A percentile compares a stretch with the other conserved stretches of the same genome.
These are phyloP conservation scores for Coemansia sp. DNA, from an alignment of 192 early-diverging fungal species.

Conservation along the genomic window DNA sequence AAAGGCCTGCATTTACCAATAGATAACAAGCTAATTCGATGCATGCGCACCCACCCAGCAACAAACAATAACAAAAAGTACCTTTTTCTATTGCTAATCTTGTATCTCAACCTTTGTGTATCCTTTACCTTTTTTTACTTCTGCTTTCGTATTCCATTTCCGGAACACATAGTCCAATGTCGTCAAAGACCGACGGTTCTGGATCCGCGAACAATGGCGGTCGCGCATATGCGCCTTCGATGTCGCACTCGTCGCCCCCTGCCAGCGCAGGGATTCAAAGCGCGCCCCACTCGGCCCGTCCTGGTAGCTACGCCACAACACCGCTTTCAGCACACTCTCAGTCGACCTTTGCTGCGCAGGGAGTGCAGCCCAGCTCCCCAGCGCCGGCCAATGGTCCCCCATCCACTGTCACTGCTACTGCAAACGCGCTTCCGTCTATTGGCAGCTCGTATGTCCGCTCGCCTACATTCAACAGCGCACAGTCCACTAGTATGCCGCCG, in stretches of 20 bases:
- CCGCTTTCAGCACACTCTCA: slow-evolving; percentile 42
- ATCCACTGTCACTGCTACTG: background rate
- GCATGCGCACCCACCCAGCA: no score
- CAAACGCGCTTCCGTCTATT: slow-evolving; percentile 28
- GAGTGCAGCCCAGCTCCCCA: slow-evolving; percentile 20
- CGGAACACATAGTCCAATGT: slow-evolving; percentile 37
- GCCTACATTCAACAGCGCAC: slow-evolving; percentile 33
- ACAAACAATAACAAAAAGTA: no score
- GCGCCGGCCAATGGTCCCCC: background rate
- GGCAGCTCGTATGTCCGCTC: slow-evolving; percentile 40
- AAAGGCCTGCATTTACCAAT: no score
- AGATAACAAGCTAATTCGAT: no score
- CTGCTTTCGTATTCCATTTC: background rate
- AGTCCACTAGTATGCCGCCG: slow-evolving; percentile 18
- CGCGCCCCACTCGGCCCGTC: slow-evolving; percentile 35
- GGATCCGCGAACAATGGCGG: slow-evolving; percentile 13
- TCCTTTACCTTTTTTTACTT: no score
- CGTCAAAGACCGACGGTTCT: slow-evolving; percentile 43
- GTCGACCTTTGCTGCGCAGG: slow-evolving; percentile 17
- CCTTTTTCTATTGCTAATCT: no score
- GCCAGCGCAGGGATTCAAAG: slow-evolving; percentile 18
- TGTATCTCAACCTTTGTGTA: no score
- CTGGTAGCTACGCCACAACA: slow-evolving; percentile 28
- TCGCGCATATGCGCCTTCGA: slow-evolving; percentile 39
- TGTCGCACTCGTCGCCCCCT: slow-evolving; percentile 37